Base-by-base conservation (phyloP, 768 basidiomycete genomes). In the Boletus pseudopeckii region DNA sequence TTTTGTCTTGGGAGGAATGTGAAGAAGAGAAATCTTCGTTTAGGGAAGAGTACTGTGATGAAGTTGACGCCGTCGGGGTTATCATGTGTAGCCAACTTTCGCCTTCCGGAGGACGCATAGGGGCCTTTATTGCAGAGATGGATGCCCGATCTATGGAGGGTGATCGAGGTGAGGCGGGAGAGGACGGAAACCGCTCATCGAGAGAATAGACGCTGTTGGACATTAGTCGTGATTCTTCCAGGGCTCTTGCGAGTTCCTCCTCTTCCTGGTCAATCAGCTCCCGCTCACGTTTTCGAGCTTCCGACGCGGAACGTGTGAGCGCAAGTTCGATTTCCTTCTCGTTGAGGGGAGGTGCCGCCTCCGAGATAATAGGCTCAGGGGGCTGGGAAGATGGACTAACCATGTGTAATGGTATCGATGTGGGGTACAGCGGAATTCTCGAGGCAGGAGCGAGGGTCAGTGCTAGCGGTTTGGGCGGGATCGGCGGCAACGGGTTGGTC, bases 211-310 rank as follows among this genome's bases (percentile, higher is more conserved):
- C 20, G 44, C 7, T 45, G 33, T 11, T 39, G 22, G 65, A 52
- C 45, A 56, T 41, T 17, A 71, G 39, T n/a, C 71, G 69, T 1
- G 85, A 86, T 54, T 78, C 78, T 58, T 81, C 77, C 53, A 91
- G 59, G 0, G 87, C 89, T 56, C 75, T 75, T 20, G 80, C 80
- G 14, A 90, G 72, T 40, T 89, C 84, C 30, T 83, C 82, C 53
- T 88, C 85, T 63, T 90, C 87, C 53, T 65, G 65, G 20, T 59
- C 59, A 32, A 62, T 54, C 42, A 71, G 22, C 7, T 53, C 61
- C 41, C 62, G 54, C 41, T 70, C 67, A 18, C 45, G 67, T n/a
- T 47, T 59, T 34, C 48, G 61, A 8, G 75, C 71, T 44, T 80
- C 80, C 17, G 79, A 59, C 1, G 48, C 54, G 13, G 69, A 78